Evolutionary conservation across 2,329 filamentous ascomycete species (phyloP), one percentile per base, ranked within the genome.

Genomic region (Cordyceps tenuipes): DNA sequence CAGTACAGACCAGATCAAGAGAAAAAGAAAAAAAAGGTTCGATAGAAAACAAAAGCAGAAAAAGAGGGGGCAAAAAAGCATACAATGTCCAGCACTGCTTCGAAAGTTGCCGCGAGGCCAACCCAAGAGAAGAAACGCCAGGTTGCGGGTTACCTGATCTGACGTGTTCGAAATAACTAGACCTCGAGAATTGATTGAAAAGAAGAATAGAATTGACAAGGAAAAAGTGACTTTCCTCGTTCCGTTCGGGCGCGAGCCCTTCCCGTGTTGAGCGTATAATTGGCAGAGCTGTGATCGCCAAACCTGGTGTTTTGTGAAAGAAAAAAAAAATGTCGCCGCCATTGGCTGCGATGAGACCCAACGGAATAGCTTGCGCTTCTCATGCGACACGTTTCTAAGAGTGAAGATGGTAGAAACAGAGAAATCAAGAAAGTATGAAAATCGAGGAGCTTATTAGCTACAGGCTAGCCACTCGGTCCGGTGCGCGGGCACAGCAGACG

Each of bases 401-500:
- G 23, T 23, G 36, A 23, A 51, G 19, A 56, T n/a, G 12, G 43
- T 13, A n/a, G 8, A 54, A n/a, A 54, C 9, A 54, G 13, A 41
- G 10, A 54, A 52, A 36, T 7, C 29, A 31, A 23, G 19, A 47
- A 52, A 46, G 36, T 29, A 26, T 49, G 41, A 31, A 2, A 15
- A 12, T 31, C 13, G 43, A 17, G 31, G 34, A 43, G 29, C 23
- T 19, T 26, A 29, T 19, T 26, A 29, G 41, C 41, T 66, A 59
- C 23, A 83, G 75, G 65, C 78, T 82, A 29, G 76, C 77, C 53
- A 79, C 72, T 19, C 79, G 74, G 51, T 82, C 79, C 6, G 91
- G 91, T 62, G 93, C 90, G 68, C 93, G 88, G 17, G 91, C 92
- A 70, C 96, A 91, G 66, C 91, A 95, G 61, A 97, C 92, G 72